Evolutionary conservation across 2,329 filamentous ascomycete species (phyloP).

Genomic region (Pseudocercospora cruenta): DNA sequence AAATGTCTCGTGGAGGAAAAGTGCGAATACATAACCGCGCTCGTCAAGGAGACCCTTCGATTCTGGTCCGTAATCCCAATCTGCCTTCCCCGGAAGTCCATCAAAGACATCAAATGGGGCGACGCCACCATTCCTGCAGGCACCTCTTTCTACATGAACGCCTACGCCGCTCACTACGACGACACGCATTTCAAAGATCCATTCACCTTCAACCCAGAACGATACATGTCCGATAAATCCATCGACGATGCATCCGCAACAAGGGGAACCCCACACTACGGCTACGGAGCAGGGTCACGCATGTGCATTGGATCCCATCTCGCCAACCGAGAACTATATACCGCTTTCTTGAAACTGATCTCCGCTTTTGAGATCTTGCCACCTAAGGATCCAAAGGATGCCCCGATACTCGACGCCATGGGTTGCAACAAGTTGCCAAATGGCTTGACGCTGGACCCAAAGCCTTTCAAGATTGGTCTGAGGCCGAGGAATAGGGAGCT

Average conservation of each 20-base stretch:
- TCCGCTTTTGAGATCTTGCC: slow-evolving; percentile 51
- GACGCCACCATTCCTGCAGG: slow-evolving; percentile 70
- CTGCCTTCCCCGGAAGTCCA: slow-evolving; percentile 71
- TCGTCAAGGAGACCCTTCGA: slow-evolving; percentile 74
- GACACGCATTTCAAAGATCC: slow-evolving; percentile 67
- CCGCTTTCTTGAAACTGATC: slow-evolving; percentile 54
- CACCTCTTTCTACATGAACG: slow-evolving; percentile 80
- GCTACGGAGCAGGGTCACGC: slow-evolving; percentile 50
- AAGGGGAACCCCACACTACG: slow-evolving; percentile 53
- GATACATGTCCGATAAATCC: slow-evolving; percentile 62
- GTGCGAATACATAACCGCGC: slow-evolving; percentile 73
- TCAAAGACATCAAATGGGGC: slow-evolving; percentile 72
- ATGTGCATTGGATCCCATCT: slow-evolving; percentile 48
- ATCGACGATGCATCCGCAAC: slow-evolving; percentile 44
- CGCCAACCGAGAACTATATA: slow-evolving; percentile 47
- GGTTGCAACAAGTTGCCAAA: slow-evolving; percentile 53
- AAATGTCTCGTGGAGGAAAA: slow-evolving; percentile 74
- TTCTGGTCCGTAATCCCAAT: slow-evolving; percentile 82
- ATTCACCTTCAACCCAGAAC: slow-evolving; percentile 67
- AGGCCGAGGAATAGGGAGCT: slow-evolving; percentile 46
- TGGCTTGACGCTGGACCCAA: slow-evolving; percentile 54
- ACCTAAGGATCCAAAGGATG: slow-evolving; percentile 45
- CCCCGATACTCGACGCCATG: slow-evolving; percentile 50
- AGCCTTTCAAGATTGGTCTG: slow-evolving; percentile 55
- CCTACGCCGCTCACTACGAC: slow-evolving; percentile 76